phyloP scores from a whole-genome alignment of 495 filamentous ascomycete genomes.

The Filosporella fistucella region DNA sequence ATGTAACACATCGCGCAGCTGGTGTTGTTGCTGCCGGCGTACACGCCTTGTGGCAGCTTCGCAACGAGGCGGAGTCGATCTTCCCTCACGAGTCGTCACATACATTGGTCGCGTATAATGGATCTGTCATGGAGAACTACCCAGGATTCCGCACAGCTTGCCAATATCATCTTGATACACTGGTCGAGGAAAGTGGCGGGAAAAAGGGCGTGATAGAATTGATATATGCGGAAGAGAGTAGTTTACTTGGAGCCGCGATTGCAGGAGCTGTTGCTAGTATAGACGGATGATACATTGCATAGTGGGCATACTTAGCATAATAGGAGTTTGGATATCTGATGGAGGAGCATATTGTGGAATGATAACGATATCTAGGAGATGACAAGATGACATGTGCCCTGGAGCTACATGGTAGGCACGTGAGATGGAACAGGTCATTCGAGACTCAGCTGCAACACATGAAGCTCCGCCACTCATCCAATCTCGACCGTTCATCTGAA shows the following conservation, averaged over 20 bases:
- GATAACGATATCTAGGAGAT: too few species aligned
- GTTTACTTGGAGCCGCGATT: slow-evolving; percentile 58
- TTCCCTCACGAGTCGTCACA: slow-evolving; percentile 5
- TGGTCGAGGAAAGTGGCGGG: slow-evolving; percentile 30
- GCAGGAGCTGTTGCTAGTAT: slow-evolving; percentile 47
- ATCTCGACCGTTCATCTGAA: too few species aligned
- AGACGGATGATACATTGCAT: slow-evolving; percentile 7
- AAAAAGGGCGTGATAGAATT: slow-evolving; percentile 39
- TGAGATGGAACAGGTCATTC: too few species aligned
- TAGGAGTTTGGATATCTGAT: too few species aligned
- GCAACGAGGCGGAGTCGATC: slow-evolving; percentile 39
- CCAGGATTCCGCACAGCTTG: slow-evolving; percentile 45
- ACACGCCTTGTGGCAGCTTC: slow-evolving; percentile 57
- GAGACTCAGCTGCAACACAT: too few species aligned
- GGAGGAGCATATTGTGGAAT: too few species aligned
- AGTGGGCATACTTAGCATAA: too few species aligned
- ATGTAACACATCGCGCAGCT: slow-evolving; percentile 55
- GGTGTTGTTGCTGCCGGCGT: slow-evolving; percentile 59
- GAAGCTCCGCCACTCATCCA: too few species aligned
- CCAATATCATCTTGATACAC: slow-evolving; percentile 46
- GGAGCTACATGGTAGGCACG: too few species aligned
- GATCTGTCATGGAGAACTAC: slow-evolving; percentile 62
- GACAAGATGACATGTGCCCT: too few species aligned
- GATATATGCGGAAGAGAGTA: slow-evolving; percentile 54
- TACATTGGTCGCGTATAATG: slow-evolving; percentile 55